Evolutionary conservation across 176 grass and related monocot genomes (phyloP), one percentile per base, ranked within the genome.

Genomic region (Lolium perenne): DNA sequence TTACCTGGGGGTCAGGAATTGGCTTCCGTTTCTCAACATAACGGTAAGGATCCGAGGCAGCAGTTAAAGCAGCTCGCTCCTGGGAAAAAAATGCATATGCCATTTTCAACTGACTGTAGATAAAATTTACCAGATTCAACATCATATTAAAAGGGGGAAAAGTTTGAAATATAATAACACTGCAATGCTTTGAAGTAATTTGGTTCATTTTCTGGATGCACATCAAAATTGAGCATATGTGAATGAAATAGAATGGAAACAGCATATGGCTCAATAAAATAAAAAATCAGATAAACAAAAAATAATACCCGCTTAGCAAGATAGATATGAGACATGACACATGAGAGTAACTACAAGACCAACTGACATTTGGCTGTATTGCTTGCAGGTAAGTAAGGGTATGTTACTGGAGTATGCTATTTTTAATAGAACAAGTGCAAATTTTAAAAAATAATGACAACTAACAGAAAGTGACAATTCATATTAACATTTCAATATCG

Each of bases 1-100:
- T 12, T 89, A 95, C 97, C 90, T 99, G 94, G 13, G 92, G 94
- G 83, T 99, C 97, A 86, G 97, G 94, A 90, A 99, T 92, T 54
- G 97, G 97, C 74, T 91, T 99, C 64, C 88, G 86, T 86, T 99
- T 99, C 88, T 99, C 97, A 69, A 99, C 69, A 86, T 95, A 98
- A 6, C 97, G 90, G 63, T 96, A 96, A 53, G 85, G 92, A 89
- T 99, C 97, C 0, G 88, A 90, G 46, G 90, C 90, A 74, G 97
- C 94, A 81, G 92, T 85, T 76, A 94, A 83, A 83, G 97, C 92
- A 21, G 97, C 97, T 85, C 83, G 90, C 80, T 94, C 92, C 97
- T 99, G 67, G 66, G 69, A 32, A 51, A 51, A 76, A 2, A 35
- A 35, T 1, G 11, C 76, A 67, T 17, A 67, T 35, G 9, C 6